These are phyloP conservation scores for Henningerozyma blattae DNA, from an alignment of 805 yeast species.

Conservation along the genomic window DNA sequence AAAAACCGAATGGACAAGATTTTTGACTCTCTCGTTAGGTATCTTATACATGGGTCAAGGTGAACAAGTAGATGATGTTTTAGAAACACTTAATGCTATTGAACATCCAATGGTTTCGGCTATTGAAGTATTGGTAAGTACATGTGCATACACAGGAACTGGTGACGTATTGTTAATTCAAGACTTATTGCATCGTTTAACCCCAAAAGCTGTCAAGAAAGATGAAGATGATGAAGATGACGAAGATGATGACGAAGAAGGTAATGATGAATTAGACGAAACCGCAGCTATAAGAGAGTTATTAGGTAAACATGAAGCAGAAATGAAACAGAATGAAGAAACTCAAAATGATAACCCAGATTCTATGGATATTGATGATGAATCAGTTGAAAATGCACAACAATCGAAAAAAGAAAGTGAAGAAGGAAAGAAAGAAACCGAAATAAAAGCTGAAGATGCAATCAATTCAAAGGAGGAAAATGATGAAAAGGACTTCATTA, in stretches of 20 bases:
- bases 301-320: slow-evolving; percentile 22
- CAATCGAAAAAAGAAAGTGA: slow-evolving; percentile 39
- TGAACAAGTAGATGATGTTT: slow-evolving; percentile 86
- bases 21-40: slow-evolving; percentile 87
- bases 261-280: slow-evolving; percentile 5
- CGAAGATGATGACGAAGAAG: slow-evolving; percentile 34
- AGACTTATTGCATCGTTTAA: slow-evolving; percentile 76
- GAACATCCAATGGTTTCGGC: slow-evolving; percentile 90
- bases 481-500: slow-evolving; percentile 16
- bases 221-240: slow-evolving; percentile 48
- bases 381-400: slow-evolving; percentile 21
- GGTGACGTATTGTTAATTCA: slow-evolving; percentile 95
- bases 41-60: slow-evolving; percentile 86
- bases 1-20: slow-evolving; percentile 76
- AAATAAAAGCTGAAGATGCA: slow-evolving; percentile 15
- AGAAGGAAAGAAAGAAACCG: slow-evolving; percentile 23
- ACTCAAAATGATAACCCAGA: slow-evolving; percentile 13
- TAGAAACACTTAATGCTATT: slow-evolving; percentile 88
- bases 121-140: slow-evolving; percentile 77
- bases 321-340: slow-evolving; percentile 17
- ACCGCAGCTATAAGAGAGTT: slow-evolving; percentile 21
- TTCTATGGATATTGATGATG: slow-evolving; percentile 15
- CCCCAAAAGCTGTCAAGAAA: slow-evolving; percentile 49
- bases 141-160: slow-evolving; percentile 94
- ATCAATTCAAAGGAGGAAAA: slow-evolving; percentile 24